Evolutionary conservation across 2,329 filamentous ascomycete genomes (phyloP), one percentile per base, ranked within the genome.

Genomic region (Paecilomyces variotii): DNA sequence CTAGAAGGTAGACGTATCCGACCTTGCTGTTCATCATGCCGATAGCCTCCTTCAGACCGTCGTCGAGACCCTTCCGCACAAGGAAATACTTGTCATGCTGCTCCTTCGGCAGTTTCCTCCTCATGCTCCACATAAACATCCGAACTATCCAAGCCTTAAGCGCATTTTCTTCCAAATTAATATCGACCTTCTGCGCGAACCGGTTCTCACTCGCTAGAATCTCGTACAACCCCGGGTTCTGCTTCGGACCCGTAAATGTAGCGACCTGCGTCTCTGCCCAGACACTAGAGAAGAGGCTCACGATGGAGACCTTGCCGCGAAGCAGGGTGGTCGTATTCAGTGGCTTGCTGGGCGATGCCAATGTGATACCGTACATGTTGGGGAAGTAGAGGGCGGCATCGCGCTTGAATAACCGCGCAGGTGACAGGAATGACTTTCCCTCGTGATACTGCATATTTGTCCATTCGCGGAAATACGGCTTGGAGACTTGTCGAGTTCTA

Each of bases 401-500:
- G 63, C 82, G 82, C 68, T 87, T 88, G 81, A 97, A 97, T 54
- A 93, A 82, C n/a, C 88, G 82, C 3, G 89, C 85, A 39, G 93
- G 93, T 24, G 91, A 87, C 56, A 93, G 79, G 77, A 97, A 99
- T 26, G 91, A 91, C 76, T 99, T 99, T 68, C 94, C 94, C 67
- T 91, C 85, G 76, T 82, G 77, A 64, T 94, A 87, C 64, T 87
- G 83, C 74, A 97, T 84, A 76, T 95, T 94, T 60, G 84, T 85
- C 89, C 91, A 97, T 80, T 99, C 93, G 73, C 91, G 89, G 78
- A 96, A 99, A 76, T 99, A 99, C 1, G 93, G 92, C 59, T 90
- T 89, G 24, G 87, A 80, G 69, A 95, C 87, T 72, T 91, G 86
- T 64, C 84, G 82, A 52, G 89, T 89, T 57, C 87, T 90, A 19